Evolutionary conservation across 768 basidiomycete species (phyloP), one percentile per base, ranked within the genome.

Genomic region (Tephrocybe sp.): DNA sequence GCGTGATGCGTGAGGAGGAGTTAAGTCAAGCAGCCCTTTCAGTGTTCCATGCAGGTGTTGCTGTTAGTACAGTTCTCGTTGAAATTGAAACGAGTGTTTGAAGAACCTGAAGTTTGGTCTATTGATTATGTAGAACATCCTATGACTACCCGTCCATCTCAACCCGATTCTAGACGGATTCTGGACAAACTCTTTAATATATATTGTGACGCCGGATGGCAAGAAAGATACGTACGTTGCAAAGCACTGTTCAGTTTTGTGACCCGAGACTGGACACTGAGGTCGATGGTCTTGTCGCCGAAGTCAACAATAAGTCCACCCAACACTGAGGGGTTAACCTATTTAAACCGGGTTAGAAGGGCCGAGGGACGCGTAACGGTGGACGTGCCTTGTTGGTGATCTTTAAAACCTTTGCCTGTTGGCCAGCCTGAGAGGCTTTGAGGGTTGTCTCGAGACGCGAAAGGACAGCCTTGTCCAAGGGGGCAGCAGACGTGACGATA

Each of bases 241-340:
- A 98, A 75, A 62, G 88, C 79, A 57, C 81, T 82, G 79, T 97
- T 97, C 64, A 97, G 82, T 71, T 94, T 95, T 67, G 86, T 95
- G 61, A 98, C 92, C 47, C 91, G 90, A 27, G 91, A 92, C 42
- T 84, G 86, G 48, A 95, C 94, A 59, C 91, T 94, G 51, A 98
- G 80, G 72, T 99, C 97, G 61, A 99, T 88, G 45, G 92, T 93
- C 78, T 95, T 95, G 77, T 97, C 97, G 55, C 94, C 95, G 64
- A 99, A 93, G 73, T 99, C 97, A 42, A 99, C 86, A 53, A 97
- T 78, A 51, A 98, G 68, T 43, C 97, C 97, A 50, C 95, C 97
- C 54, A 98, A 71, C 49, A 97, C 75, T n/a, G 82, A 73, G 37
- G 93, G 84, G 76, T 97, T 94, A 63, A 97, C 88, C 93, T 95